Base-by-base conservation (phyloP, 768 basidiomycete species). In the Lepiota brunneoincarnata region DNA sequence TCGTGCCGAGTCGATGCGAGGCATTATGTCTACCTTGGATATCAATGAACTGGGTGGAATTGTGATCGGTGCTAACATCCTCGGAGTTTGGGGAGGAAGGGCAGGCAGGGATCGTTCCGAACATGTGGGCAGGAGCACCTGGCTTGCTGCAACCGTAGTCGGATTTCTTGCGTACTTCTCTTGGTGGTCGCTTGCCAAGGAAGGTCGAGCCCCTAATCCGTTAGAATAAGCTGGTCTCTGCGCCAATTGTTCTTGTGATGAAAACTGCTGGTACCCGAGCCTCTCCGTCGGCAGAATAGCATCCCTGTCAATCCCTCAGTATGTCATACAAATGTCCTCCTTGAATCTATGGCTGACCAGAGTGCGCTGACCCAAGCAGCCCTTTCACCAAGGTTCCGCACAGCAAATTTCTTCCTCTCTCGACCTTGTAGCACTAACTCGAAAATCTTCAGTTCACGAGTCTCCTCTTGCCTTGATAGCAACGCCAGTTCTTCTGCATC, bases 361-460 rank as follows among this genome's bases (percentile, higher is more conserved):
- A 90, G 81, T 2, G 83, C 79, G 60, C 84, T 86, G 46, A 91
- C 77, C 89, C 89, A 91, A 7, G 76, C 77, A 3, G 86, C 87
- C 47, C 89, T 74, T 52, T 87, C 86, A 55, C 78, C 75, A 23
- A 81, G 77, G 18, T 82, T 82, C 9, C 71, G 65, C 2, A 80
- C 82, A 0, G 85, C 87, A 64, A 91, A 88, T 51, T 74, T 80
- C 62, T 88, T 84, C 49, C 67, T 72, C 3, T 67, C 67, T 20
- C 72, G 67, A 12, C 75, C 80, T 49, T 81, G 76, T 51, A 87
- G 86, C 15, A 77, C 47, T n/a, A 91, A 60, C 64, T 89, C 86
- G 54, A 91, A 89, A 0, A 84, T 69, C 57, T 79, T 80, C 46
- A 78, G 58, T 43, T 80, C 75, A n/a, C 36, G 34, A 12, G 21